A percentile compares a stretch with the other conserved stretches of the same genome.
phyloP scores from a whole-genome alignment of 192 early-diverging fungal species.

The Funneliformis geosporum region DNA sequence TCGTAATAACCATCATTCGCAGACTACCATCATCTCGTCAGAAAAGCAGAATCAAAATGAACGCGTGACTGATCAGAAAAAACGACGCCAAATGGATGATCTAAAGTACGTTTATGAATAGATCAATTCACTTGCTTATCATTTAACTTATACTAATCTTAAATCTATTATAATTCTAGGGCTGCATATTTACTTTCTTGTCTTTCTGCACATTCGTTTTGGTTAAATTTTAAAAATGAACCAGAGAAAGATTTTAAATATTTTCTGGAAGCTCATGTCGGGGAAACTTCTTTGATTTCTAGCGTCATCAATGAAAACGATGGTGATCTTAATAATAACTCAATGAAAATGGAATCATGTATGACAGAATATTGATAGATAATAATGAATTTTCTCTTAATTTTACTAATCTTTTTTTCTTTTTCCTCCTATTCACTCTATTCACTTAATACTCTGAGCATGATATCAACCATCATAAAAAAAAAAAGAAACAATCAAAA shows the following conservation, averaged over 20 bases:
- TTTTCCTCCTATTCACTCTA: background rate
- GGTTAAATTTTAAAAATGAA: slow-evolving; percentile 32
- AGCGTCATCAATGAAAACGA: background rate
- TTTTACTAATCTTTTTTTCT: background rate
- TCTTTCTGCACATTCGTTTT: slow-evolving; percentile 32
- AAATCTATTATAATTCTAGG: background rate
- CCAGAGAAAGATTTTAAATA: slow-evolving; percentile 32
- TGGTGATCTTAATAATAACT: slow-evolving; percentile 1
- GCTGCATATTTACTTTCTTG: slow-evolving; percentile 32
- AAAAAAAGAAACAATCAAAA: background rate
- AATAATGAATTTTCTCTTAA: background rate
- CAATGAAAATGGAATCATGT: slow-evolving; percentile 6
- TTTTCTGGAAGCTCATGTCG: slow-evolving; percentile 26
- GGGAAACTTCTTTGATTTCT: background rate
- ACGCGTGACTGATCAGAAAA: slow-evolving; percentile 12
- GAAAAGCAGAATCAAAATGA: slow-evolving; percentile 10
- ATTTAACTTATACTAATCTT: background rate
- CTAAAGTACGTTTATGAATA: slow-evolving; percentile 14
- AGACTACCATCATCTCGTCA: background rate
- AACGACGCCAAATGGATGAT: slow-evolving; percentile 30
- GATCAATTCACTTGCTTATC: background rate
- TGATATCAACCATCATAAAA: background rate
- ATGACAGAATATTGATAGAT: slow-evolving; percentile 1
- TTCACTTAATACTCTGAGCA: background rate
- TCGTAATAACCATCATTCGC: slow-evolving; percentile 16